These are phyloP conservation scores for Eimeria maxima DNA, from an alignment of 169 alveolate genomes.

Conservation along the genomic window DNA sequence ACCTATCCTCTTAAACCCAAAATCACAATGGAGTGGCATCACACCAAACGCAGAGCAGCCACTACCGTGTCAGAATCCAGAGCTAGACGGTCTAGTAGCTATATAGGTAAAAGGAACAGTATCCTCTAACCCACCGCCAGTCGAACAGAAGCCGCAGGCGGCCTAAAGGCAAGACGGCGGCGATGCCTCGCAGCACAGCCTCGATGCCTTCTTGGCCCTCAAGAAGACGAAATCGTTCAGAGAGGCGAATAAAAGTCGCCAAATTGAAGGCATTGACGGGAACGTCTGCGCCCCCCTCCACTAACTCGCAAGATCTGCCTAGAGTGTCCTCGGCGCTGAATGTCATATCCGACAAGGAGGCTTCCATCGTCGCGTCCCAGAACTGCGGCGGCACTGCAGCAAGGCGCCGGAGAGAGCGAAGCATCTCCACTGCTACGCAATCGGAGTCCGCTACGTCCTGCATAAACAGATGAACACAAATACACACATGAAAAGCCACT, in stretches of 20 bases:
- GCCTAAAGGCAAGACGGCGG: slow-evolving; percentile 94
- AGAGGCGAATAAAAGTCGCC: slow-evolving; percentile 90
- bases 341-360: slow-evolving; percentile 88
- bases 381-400: slow-evolving; percentile 79
- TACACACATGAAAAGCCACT: background rate
- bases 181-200: slow-evolving; percentile 91
- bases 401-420: slow-evolving; percentile 89
- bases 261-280: slow-evolving; percentile 90
- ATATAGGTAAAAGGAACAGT: background rate
- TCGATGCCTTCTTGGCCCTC: slow-evolving; percentile 90
- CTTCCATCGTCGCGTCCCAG: slow-evolving; percentile 80
- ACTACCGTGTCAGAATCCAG: background rate
- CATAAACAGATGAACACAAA: background rate
- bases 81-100: background rate
- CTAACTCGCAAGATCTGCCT: slow-evolving; percentile 87
- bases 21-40: background rate
- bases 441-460: slow-evolving; percentile 91
- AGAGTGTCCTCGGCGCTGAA: slow-evolving; percentile 87
- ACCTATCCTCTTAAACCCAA: background rate
- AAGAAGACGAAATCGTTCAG: slow-evolving; percentile 91
- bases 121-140: slow-evolving; percentile 73
- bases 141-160: slow-evolving; percentile 93
- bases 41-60: background rate
- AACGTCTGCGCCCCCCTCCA: slow-evolving; percentile 89
- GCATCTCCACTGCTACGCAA: slow-evolving; percentile 91